Base-by-base conservation (phyloP, 148 eudicot genomes). In the Diospyros kaki region DNA sequence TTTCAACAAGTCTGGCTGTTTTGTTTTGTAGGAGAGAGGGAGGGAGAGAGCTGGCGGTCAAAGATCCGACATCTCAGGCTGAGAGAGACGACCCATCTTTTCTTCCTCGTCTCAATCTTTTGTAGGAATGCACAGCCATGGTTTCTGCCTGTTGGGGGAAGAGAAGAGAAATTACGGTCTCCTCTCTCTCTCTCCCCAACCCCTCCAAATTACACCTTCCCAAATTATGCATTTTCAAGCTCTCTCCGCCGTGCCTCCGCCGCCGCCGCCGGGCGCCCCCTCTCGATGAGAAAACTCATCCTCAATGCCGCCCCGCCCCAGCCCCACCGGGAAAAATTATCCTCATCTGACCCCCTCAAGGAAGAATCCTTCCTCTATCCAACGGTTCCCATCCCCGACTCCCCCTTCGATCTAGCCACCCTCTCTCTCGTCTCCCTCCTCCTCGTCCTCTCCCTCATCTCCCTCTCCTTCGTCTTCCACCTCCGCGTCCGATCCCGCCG, bases 381-480 rank as follows among this genome's bases (percentile, higher is more conserved):
- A 10, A 3, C 71, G 0, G 39, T 75, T 0, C 81, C 84, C 2
- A n/a, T 78, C 9, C 14, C 72, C 1, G 85, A 85, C 42, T 77
- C 78, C 6, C 70, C 68, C 6, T 86, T 83, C 72, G 88, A 89
- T 39, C 4, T 84, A 3, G 77, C 81, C 45, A 78, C 92, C 13
- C 40, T 85, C 1, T 61, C 73, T 1, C n/a, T 85, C 5, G 71
- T 89, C 83, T 40, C 73, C 60, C 50, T 50, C 18, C 80, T 85
- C 54, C 45, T 89, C 44, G 56, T 87, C 67, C 80, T 88, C 52
- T 89, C 87, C 15, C 73, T 87, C 51, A 66, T 84, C 61, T 83
- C 88, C 48, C 62, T 88, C 58, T 46, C 79, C 12, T 82, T 84
- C 46, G 70, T 91, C 53, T 68, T 92, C 39, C 82, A 81, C 74